Base-by-base conservation (phyloP, 768 basidiomycete genomes). In the Pleurotus salmoneostramineus region DNA sequence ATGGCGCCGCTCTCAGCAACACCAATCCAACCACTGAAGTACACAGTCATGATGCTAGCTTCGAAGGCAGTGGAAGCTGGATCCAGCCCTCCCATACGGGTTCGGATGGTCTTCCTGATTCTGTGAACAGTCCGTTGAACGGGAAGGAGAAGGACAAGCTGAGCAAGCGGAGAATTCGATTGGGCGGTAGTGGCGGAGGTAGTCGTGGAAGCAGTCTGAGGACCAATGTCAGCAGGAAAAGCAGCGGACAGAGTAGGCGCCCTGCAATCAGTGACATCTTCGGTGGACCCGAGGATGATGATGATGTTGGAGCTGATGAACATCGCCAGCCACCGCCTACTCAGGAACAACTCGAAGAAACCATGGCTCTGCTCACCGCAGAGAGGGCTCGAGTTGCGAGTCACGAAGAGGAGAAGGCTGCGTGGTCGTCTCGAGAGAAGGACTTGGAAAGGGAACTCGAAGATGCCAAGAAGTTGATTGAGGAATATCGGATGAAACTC, bases 401-500 rank as follows among this genome's bases (percentile, higher is more conserved):
- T 42, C 43, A 55, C 40, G 40, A 40, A 55, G 52, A 36, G 1
- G 52, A 55, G 37, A 55, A 55, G 36, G 21, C 21, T 27, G 15
- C 40, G 21, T 55, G 52, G 40, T n/a, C 8, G n/a, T 33, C 17
- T 32, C 12, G 54, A 36, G 52, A 32, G 2, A 42, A 50, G 50
- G 58, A 55, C 45, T 32, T 61, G 55, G 15, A 57, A 48, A 36
- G 32, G 42, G 62, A 64, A 40, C 37, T 58, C 32, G 48, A 48
- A n/a, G 61, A 54, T 27, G 54, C 62, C 33, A 12, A 60, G 4
- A 42, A 21, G 21, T 10, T 62, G 49, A 56, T 66, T 37, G 63
- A 64, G 44, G 56, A 46, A 42, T 68, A 66, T 56, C 58, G 50
- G 15, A 37, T n/a, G 34, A 15, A 64, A 32, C 47, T 68, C 15